Base-by-base conservation (phyloP, 1,284 basidiomycete genomes). In the Inonotus obliquus region DNA sequence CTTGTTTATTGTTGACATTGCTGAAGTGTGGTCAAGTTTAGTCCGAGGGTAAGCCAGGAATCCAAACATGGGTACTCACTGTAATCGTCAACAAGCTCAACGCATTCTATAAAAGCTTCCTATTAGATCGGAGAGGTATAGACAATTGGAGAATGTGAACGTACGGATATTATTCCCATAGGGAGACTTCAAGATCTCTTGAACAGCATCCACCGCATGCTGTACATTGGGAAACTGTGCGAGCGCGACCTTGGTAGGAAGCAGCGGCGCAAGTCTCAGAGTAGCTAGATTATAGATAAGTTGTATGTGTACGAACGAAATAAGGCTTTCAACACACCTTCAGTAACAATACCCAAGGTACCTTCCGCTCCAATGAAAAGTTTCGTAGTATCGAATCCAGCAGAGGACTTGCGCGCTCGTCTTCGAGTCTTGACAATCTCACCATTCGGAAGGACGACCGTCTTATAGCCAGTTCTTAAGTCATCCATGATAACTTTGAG, bases 301-400 rank as follows among this genome's bases (percentile, higher is more conserved):
- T n/a, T n/a, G n/a, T n/a, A n/a, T n/a, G n/a, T n/a, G n/a, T n/a
- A n/a, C n/a, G n/a, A n/a, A n/a, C n/a, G n/a, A n/a, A n/a, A n/a
- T n/a, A n/a, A n/a, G n/a, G n/a, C n/a, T n/a, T n/a, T n/a, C n/a
- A 5, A 10, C 67, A 38, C 45, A 76, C 74, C 76, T 70, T 84
- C 83, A 1, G 80, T 82, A 6, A 85, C 77, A 54, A 86, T 79
- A 1, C 84, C 84, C 48, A 85, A 70, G 0, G 82, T 85, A 1
- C 83, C 84, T 67, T 86, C 84, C 1, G 82, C 79, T 10, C 84
- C 83, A 58, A 84, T 77, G 72, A 85, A 84, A 29, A 85, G 70
- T 66, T 82, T 81, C 32, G 81, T 82, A 2, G 81, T 73, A 66
- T 86, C 82, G 41, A 80, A 83, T 1, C 83, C 83, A 9, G 82